Percentiles rank a stretch among this genome's conserved stretches.
phyloP scores from a whole-genome alignment of 2,329 filamentous ascomycete species.

The Madurella mycetomatis region DNA sequence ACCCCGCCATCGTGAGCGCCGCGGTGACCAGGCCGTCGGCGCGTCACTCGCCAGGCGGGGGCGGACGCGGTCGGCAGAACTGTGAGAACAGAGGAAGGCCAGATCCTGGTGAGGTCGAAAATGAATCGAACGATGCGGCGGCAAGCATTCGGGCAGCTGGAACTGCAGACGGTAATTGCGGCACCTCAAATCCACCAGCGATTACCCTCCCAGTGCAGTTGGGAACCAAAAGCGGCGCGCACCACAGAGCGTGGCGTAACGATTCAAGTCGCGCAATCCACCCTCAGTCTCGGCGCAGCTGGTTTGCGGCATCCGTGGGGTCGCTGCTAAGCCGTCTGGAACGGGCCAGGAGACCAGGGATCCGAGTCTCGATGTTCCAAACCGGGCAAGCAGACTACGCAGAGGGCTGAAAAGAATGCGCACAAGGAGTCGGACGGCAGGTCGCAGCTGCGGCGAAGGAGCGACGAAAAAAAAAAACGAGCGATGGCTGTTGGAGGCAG shows the following conservation, averaged over 20 bases:
- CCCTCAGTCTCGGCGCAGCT: conserved; percentile 4
- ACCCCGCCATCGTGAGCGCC: conserved; percentile 46
- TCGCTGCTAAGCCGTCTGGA: neutral
- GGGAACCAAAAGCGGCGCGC: neutral
- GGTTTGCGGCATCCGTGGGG: conserved; percentile 7
- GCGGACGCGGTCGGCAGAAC: conserved; percentile 5
- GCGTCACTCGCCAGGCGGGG: conserved; percentile 18
- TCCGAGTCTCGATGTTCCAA: neutral
- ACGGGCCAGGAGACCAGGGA: neutral
- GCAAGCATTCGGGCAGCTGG: conserved; percentile 14
- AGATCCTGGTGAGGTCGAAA: neutral
- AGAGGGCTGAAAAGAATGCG: neutral
- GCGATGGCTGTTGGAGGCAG: conserved; percentile 12
- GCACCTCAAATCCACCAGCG: neutral
- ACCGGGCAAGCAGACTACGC: neutral
- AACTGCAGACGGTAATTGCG: neutral
- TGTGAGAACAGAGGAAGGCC: neutral
- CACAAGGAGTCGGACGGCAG: neutral
- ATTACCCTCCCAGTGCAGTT: no score
- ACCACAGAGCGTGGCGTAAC: conserved; percentile 6
- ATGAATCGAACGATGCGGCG: conserved; percentile 3
- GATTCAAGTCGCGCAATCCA: conserved; percentile 15
- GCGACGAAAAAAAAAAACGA: conserved; percentile 12
- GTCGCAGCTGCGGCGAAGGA: neutral
- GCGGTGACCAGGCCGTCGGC: conserved; percentile 16